Evolutionary conservation across 164 flowering plant genomes (phyloP).

Genomic region (Cinnamomum micranthum): DNA sequence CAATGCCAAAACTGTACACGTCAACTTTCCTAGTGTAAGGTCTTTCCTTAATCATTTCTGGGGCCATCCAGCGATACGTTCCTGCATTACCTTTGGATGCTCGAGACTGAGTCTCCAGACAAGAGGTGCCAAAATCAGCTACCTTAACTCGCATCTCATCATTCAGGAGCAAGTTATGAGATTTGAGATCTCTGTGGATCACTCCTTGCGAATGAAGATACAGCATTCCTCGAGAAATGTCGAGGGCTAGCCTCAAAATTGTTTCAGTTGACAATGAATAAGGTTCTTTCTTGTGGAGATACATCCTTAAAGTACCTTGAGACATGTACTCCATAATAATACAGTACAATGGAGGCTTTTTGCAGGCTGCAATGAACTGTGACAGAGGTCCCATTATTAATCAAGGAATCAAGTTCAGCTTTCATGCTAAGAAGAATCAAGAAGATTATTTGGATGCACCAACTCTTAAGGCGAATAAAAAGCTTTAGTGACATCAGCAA

Average conservation of each 20-base stretch:
- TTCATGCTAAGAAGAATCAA: neutral
- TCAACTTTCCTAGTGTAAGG: conserved; percentile 86
- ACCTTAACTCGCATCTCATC: conserved; percentile 94
- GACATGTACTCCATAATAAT: conserved; percentile 97
- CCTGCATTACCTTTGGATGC: conserved; percentile 82
- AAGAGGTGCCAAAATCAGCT: conserved; percentile 93
- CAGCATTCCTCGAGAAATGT: conserved; percentile 91
- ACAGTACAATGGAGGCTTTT: conserved; percentile 88
- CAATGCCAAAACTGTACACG: conserved; percentile 92
- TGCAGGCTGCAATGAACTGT: conserved; percentile 94
- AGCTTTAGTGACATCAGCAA: neutral
- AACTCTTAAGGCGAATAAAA: neutral
- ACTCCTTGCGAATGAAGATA: conserved; percentile 96
- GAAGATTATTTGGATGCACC: neutral
- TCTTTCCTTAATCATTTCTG: conserved; percentile 94
- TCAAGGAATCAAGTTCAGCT: neutral
- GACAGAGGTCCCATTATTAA: neutral
- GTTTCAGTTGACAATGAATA: conserved; percentile 83
- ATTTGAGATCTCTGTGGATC: conserved; percentile 88
- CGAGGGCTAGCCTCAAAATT: conserved; percentile 80
- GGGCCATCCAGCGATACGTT: conserved; percentile 99
- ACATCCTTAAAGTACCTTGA: conserved; percentile 90
- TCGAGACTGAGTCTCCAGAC: conserved; percentile 75
- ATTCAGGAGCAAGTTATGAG: conserved; percentile 78
- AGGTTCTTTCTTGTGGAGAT: conserved; percentile 88